Conservation (phyloP, 129 eudicot genomes). For the Silybum marianum region DNA sequence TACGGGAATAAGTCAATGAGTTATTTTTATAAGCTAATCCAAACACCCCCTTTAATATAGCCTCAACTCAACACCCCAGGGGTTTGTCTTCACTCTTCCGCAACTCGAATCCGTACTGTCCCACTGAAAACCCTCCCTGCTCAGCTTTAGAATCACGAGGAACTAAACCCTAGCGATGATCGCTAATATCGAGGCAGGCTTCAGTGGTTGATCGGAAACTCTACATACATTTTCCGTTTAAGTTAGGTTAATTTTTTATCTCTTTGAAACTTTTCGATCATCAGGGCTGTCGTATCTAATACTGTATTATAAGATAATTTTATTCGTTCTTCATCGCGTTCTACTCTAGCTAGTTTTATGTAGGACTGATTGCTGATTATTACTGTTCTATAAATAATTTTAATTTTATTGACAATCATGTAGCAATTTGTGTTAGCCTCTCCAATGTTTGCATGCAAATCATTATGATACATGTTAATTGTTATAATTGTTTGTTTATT, state of each 20-base stretch:
- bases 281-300: background rate
- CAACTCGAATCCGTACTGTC: slow-evolving; percentile 7
- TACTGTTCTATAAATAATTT: background rate
- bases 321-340: slow-evolving; percentile 6
- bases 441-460: slow-evolving; percentile 21
- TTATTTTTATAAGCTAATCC: no score
- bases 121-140: slow-evolving; percentile 23
- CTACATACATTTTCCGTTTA: slow-evolving; percentile 17
- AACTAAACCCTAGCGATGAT: slow-evolving; percentile 29
- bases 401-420: background rate
- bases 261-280: slow-evolving; percentile 1
- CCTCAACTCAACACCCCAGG: background rate
- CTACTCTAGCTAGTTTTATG: slow-evolving; percentile 8
- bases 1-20: no score
- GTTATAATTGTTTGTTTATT: background rate
- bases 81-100: background rate
- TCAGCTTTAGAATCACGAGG: slow-evolving; percentile 16
- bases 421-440: slow-evolving; percentile 7
- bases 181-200: background rate
- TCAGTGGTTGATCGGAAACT: slow-evolving; percentile 5
- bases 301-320: background rate
- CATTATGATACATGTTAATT: background rate
- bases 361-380: background rate
- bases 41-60: no score
- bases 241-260: slow-evolving; percentile 2